Evolutionary conservation across 805 yeast species (phyloP), one percentile per base, ranked within the genome.

Genomic region (Ogataea minuta): DNA sequence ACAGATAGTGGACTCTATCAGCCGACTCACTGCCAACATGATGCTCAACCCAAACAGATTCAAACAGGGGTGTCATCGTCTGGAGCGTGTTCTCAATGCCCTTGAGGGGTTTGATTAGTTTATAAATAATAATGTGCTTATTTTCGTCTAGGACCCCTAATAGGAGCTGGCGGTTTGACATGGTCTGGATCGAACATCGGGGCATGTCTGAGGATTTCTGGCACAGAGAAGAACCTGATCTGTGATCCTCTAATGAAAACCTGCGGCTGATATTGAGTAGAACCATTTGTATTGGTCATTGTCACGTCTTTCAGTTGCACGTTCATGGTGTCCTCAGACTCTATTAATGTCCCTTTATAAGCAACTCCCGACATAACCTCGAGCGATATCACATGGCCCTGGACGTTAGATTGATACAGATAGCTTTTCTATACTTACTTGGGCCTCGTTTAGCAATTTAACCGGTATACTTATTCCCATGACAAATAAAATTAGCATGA

Each of bases 321-420:
- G 59, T 91, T 91, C 98, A 91, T 93, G 61, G 84, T 90, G 54
- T 91, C 98, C 64, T 91, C 96, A 32, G 72, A 81, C 55, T 84
- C 96, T 3, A 83, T 59, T 31, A 91, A 72, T 57, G 84, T 88
- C 2, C 99, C 99, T 25, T 95, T 71, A 57, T 91, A 91, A 0
- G 84, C 77, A 47, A 84, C 90, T 2, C 98, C 98, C 0, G 89
- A 79, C 17, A 77, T 76, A 36, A 91, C 74, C 60, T 91, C 99
- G 12, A 91, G 60, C 1, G 95, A 78, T 7, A 91, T 80, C 3
- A 79, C 67, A 57, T 91, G 98, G 33, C 97, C 96, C 70, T 82
- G 24, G 3, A 7, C 21, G 48, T 44, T 44, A 46, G 49, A 19
- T 31, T 23, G 10, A 15, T 13, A 10, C 7, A 3, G 9, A 3